Percentiles rank a stretch among this genome's conserved stretches.
These are phyloP conservation scores for Tetrapisispora phaffii DNA, from an alignment of 805 yeast species.

Conservation along the genomic window DNA sequence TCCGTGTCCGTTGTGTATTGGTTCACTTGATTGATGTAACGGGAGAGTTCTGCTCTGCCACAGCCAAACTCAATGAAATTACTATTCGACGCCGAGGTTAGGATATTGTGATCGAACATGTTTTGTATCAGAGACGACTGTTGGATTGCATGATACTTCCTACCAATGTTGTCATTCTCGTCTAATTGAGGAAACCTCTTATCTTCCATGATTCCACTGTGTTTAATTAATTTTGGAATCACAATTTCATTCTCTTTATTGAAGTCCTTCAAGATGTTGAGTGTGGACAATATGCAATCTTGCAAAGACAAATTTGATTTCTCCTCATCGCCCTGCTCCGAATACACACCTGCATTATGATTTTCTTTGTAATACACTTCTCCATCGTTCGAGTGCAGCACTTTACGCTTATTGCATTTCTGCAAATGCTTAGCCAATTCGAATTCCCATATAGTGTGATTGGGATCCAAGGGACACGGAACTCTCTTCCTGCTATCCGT, in stretches of 20 bases:
- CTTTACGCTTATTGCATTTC: constrained; percentile 46
- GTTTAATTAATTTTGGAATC: neutral
- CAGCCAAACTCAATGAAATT: constrained; percentile 76
- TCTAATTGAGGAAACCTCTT: constrained; percentile 38
- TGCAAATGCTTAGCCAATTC: constrained; percentile 46
- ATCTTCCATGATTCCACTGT: constrained; percentile 21
- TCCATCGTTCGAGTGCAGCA: constrained; percentile 22
- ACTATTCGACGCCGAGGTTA: constrained; percentile 20
- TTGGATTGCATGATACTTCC: constrained; percentile 70
- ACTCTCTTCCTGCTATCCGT: neutral
- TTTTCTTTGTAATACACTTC: constrained; percentile 46
- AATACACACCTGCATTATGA: constrained; percentile 29
- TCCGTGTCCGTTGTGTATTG: neutral
- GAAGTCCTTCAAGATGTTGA: neutral
- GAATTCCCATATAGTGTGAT: constrained; percentile 60
- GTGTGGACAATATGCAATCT: constrained; percentile 11
- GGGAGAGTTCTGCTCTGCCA: constrained; percentile 76
- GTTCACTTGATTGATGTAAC: constrained; percentile 39
- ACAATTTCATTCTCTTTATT: neutral
- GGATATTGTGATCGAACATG: constrained; percentile 35
- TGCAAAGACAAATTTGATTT: constrained; percentile 5
- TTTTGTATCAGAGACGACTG: constrained; percentile 75
- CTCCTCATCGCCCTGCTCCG: neutral
- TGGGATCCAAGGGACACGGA: constrained; percentile 9
- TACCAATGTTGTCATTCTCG: constrained; percentile 18